Conservation (phyloP, 2,329 filamentous ascomycete species). For the Simplicillium aogashimaense region DNA sequence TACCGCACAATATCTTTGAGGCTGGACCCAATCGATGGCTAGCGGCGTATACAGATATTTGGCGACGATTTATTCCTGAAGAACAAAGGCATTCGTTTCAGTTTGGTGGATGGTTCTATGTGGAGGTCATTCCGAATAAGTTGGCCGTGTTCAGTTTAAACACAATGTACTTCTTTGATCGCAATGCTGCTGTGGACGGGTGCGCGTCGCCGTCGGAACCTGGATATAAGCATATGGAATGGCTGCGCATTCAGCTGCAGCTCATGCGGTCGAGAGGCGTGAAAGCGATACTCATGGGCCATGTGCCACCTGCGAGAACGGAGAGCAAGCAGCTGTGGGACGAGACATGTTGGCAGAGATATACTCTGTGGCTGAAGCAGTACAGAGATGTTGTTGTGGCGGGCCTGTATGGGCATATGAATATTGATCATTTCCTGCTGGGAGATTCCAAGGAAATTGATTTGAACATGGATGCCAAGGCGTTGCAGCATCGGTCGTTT, state of each 20-base stretch:
- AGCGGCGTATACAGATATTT: slow-evolving; percentile 64
- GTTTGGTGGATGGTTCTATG: slow-evolving; percentile 88
- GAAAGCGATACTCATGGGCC: slow-evolving; percentile 90
- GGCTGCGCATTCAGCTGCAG: slow-evolving; percentile 82
- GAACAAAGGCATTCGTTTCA: slow-evolving; percentile 85
- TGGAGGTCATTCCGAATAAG: slow-evolving; percentile 79
- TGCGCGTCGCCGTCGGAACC: slow-evolving; percentile 72
- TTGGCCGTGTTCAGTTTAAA: slow-evolving; percentile 91
- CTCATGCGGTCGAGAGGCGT: slow-evolving; percentile 73
- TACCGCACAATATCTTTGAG: slow-evolving; percentile 89
- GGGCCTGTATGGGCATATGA: slow-evolving; percentile 89
- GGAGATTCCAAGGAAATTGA: slow-evolving; percentile 75
- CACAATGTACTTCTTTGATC: slow-evolving; percentile 91
- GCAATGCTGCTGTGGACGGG: slow-evolving; percentile 88
- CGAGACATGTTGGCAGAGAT: slow-evolving; percentile 97
- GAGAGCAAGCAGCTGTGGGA: slow-evolving; percentile 84
- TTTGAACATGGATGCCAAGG: slow-evolving; percentile 33
- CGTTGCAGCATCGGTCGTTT: slow-evolving; percentile 11
- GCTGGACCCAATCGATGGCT: slow-evolving; percentile 84
- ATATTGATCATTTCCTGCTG: slow-evolving; percentile 92
- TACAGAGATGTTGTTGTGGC: slow-evolving; percentile 83
- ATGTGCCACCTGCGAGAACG: slow-evolving; percentile 85
- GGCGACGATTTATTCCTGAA: slow-evolving; percentile 82
- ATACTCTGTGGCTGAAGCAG: slow-evolving; percentile 79
- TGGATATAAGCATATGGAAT: slow-evolving; percentile 91